A percentile compares a stretch with the other conserved stretches of the same genome.
phyloP scores from a whole-genome alignment of 2,329 filamentous ascomycete species.

The Botrytis medusae region DNA sequence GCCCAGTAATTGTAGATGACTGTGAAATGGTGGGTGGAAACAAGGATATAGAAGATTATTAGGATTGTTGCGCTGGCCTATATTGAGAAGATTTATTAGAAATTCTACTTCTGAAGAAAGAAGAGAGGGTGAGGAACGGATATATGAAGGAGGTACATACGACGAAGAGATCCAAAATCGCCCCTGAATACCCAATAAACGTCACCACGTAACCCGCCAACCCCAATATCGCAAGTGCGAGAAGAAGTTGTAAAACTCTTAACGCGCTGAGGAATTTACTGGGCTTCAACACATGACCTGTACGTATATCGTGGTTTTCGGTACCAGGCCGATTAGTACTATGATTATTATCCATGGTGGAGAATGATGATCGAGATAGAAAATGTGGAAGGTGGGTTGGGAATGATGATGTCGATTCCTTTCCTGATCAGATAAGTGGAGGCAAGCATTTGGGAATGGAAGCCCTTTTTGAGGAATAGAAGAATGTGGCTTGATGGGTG shows the following conservation, averaged over 20 bases:
- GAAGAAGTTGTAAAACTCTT: not conserved
- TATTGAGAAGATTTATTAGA: not conserved
- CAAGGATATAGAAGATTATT: conserved; percentile 14
- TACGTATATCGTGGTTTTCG: not conserved
- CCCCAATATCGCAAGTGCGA: conserved; percentile 13
- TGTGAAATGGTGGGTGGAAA: conserved; percentile 5
- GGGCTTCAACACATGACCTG: not conserved
- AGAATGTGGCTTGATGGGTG: not conserved
- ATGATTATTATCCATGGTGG: not conserved
- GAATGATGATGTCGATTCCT: not conserved
- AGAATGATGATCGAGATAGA: not conserved
- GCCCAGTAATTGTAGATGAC: conserved; percentile 18
- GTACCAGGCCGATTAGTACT: not conserved
- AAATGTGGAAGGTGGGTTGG: not conserved
- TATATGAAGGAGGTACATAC: not conserved
- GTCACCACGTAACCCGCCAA: conserved; percentile 19
- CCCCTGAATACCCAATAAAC: conserved; percentile 12
- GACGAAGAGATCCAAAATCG: conserved; percentile 10
- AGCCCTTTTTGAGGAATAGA: not conserved
- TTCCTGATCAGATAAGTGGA: not conserved
- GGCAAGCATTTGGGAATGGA: not conserved
- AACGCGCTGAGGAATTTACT: not conserved
- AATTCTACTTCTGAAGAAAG: too few relatives aligned
- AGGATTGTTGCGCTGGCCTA: conserved; percentile 18
- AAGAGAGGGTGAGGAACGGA: not conserved